Base-by-base conservation (phyloP, 202 grass and related monocot species). In the Alloteropsis angusta region DNA sequence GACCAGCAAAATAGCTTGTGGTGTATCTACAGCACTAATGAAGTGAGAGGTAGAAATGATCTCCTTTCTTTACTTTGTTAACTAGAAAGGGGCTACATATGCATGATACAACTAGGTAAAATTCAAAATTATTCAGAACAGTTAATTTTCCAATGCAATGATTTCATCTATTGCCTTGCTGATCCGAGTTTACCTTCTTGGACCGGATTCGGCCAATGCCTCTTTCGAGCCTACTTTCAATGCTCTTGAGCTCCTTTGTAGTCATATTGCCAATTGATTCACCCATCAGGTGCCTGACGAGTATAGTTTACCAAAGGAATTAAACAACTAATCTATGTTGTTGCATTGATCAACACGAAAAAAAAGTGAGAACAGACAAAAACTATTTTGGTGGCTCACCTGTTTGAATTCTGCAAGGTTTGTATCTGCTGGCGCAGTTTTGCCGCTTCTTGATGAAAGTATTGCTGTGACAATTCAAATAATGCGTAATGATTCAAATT, bases 381-480 rank as follows among this genome's bases (percentile, higher is more conserved):
- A 37, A 68, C 15, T 48, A 64, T 8, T 43, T 34, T 50, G 18
- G 50, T 70, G 36, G 70, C 13, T 80, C 32, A 92, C 90, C 56
- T 90, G 77, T 92, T 90, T 80, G 82, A 86, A 34, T 85, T 97
- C 62, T 92, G 80, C 65, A 97, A 77, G 57, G 83, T 71, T 65
- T 97, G 90, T 87, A 92, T 92, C 85, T 92, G 90, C 49, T 88
- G 85, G 4, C 28, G 80, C 73, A 97, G 44, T 66, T 97, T 97
- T 67, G 67, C 72, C 48, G 59, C 37, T 85, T 97, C 93, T 73
- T 92, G 93, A 77, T 90, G 85, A 65, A 80, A 92, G 50, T 87
- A 92, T 87, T 97, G 90, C 93, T 97, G 80, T 82, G 16, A 73
- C 76, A 73, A 26, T 6, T 46, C 18, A 65, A 57, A 26, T 19